phyloP scores from a whole-genome alignment of 345 rosid genomes.

The Corchorus capsularis region DNA sequence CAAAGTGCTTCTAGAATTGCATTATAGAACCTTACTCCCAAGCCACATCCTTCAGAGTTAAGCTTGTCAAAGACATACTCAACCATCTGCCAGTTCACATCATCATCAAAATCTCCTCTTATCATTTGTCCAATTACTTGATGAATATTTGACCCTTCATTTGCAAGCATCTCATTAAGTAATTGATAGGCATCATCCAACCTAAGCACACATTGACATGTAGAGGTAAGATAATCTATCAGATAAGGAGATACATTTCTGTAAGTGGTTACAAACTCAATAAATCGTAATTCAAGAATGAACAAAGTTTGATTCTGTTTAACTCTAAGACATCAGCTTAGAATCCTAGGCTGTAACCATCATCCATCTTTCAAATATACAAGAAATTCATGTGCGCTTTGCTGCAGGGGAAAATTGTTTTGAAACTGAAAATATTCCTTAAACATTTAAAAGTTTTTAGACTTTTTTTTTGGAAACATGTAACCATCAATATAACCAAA shows the following conservation, averaged over 20 bases:
- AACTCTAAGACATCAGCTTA: neutral
- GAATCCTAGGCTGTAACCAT: neutral
- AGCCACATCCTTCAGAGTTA: slow-evolving; percentile 81
- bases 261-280: neutral
- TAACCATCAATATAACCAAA: too few species aligned
- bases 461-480: too few species aligned
- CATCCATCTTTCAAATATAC: neutral
- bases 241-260: neutral
- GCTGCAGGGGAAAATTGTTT: too few species aligned
- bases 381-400: too few species aligned
- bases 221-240: slow-evolving; percentile 22
- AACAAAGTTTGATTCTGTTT: neutral
- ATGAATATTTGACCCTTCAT: slow-evolving; percentile 77
- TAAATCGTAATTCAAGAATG: neutral
- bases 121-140: slow-evolving; percentile 93
- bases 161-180: slow-evolving; percentile 76
- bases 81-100: slow-evolving; percentile 91
- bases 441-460: too few species aligned
- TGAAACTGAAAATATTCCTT: too few species aligned
- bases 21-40: slow-evolving; percentile 90
- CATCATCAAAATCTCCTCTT: slow-evolving; percentile 87
- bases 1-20: slow-evolving; percentile 92
- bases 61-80: slow-evolving; percentile 88
- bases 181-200: slow-evolving; percentile 76
- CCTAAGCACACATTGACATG: slow-evolving; percentile 44